These are phyloP conservation scores for Nicotiana attenuata DNA, from an alignment of 257 asterid species.

Conservation along the genomic window DNA sequence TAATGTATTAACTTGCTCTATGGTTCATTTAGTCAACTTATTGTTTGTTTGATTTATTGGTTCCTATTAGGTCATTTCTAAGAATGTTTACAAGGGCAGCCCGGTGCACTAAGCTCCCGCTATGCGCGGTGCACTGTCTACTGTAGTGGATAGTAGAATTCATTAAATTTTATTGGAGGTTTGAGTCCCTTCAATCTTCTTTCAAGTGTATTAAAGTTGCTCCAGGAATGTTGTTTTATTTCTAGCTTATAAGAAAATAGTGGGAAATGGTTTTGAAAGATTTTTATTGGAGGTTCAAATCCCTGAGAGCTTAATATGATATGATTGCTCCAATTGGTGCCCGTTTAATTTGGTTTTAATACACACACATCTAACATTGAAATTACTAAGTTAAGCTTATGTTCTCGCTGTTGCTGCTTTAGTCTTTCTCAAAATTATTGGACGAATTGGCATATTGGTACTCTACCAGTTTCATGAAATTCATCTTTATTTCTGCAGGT, in stretches of 20 bases:
- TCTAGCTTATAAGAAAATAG: not conserved
- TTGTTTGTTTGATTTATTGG: not conserved
- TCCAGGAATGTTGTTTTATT: not conserved
- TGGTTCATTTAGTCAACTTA: not conserved
- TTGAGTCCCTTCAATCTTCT: not conserved
- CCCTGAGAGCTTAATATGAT: not conserved
- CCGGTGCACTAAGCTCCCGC: too few relatives aligned
- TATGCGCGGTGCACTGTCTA: too few relatives aligned
- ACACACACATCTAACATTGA: not conserved
- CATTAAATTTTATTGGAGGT: not conserved
- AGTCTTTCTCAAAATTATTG: not conserved
- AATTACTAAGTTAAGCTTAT: too few relatives aligned
- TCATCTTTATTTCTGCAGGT: slow-evolving; percentile 36
- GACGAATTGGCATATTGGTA: not conserved
- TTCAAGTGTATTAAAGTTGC: not conserved
- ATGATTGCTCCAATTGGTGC: not conserved
- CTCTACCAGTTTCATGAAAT: not conserved
- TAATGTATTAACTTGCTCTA: not conserved
- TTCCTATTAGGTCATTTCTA: not conserved
- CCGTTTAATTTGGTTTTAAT: not conserved
- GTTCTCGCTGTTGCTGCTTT: not conserved
- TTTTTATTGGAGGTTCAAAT: not conserved
- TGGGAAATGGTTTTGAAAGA: not conserved
- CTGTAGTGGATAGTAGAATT: not conserved
- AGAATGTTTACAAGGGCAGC: not conserved